phyloP scores from a whole-genome alignment of 2,329 filamentous ascomycete species.

The Atkinsonella texensis region DNA sequence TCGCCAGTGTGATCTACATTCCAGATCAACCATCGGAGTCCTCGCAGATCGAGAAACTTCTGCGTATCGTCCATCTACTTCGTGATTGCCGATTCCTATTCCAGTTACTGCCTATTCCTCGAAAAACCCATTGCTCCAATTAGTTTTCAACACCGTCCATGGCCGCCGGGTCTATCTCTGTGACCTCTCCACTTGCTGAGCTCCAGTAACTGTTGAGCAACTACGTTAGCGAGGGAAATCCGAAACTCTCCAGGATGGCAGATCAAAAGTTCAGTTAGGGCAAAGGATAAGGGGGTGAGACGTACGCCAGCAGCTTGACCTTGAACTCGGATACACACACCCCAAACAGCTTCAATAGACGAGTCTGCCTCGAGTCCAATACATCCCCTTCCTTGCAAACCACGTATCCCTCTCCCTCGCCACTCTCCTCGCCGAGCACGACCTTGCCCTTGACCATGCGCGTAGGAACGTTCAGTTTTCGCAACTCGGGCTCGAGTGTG shows the following conservation, averaged over 20 bases:
- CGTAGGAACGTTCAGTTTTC: slow-evolving; percentile 82
- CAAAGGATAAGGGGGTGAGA: slow-evolving; percentile 9
- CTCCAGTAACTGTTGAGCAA: slow-evolving; percentile 42
- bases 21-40: slow-evolving; percentile 7
- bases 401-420: slow-evolving; percentile 48
- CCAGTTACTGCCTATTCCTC: neutral
- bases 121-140: slow-evolving; percentile 1
- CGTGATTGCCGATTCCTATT: slow-evolving; percentile 5
- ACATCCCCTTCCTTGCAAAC: slow-evolving; percentile 79
- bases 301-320: slow-evolving; percentile 64
- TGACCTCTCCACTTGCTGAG: slow-evolving; percentile 45
- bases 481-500: slow-evolving; percentile 79
- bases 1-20: neutral
- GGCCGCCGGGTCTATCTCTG: slow-evolving; percentile 33
- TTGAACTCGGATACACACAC: slow-evolving; percentile 85
- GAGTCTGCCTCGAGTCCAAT: slow-evolving; percentile 84
- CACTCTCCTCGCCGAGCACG: slow-evolving; percentile 48
- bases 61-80: slow-evolving; percentile 1
- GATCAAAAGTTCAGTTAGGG: neutral
- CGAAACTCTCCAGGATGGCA: neutral
- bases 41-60: neutral
- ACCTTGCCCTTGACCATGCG: slow-evolving; percentile 82
- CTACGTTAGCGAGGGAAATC: neutral
- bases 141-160: slow-evolving; percentile 24
- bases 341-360: slow-evolving; percentile 86